Evolutionary conservation across 495 filamentous ascomycete genomes (phyloP), one percentile per base, ranked within the genome.

Genomic region (Aspergillus haitiensis): DNA sequence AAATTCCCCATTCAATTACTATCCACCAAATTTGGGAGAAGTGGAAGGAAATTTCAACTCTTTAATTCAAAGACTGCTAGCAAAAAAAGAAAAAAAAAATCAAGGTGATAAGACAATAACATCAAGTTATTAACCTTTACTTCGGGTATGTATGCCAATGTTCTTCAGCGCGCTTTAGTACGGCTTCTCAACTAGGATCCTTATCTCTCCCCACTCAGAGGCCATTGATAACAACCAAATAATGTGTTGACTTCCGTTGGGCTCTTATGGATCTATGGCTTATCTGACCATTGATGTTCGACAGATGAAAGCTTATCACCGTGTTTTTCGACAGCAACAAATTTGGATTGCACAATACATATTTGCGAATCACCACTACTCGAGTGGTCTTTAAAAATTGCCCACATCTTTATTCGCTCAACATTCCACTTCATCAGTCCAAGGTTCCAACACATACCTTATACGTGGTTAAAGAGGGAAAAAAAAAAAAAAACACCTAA

Each of bases 171-270:
- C 27, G 37, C 35, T 54, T 34, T 56, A 52, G 33, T 55, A 56
- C 40, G 16, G 37, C 13, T 9, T 16, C n/a, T 5, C 0, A 1
- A 15, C 3, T 47, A 21, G 32, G 12, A 32, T 36, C 54, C 71
- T 73, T 73, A 73, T 73, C 71, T 73, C 58, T 54, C 66, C 64
- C 68, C 66, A 68, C 67, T 68, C 64, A 68, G 33, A 46, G 48
- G 8, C 58, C 56, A 31, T 52, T 63, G 68, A 72, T 68, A 70
- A 63, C 61, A 16, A 33, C 52, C 56, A 34, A 45, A 27, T 44
- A 33, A 46, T 33, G 18, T 47, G 55, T 33, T 47, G 52, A 27
- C 48, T 13, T 21, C 55, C 36, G 34, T 56, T 47, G 34, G 32
- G 32, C 54, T 32, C 31, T 18, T 44, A 47, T 32, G 34, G 15